phyloP scores from a whole-genome alignment of 768 basidiomycete genomes.

The Suillus ampliporus region DNA sequence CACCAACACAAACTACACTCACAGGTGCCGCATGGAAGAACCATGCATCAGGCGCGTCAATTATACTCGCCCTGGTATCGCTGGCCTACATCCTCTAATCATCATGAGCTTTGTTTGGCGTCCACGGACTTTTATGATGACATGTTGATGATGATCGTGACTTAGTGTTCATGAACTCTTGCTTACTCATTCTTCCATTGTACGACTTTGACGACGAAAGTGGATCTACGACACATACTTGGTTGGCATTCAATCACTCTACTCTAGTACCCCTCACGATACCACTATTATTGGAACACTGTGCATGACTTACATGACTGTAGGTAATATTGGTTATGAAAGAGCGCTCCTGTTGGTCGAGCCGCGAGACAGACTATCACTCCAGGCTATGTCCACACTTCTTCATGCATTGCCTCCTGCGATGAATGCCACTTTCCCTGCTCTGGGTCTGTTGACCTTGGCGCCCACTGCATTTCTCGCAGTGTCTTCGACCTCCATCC shows the following conservation, averaged over 20 bases:
- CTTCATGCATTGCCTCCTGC: too few species aligned
- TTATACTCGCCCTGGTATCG: slow-evolving; percentile 24
- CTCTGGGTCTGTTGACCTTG: too few species aligned
- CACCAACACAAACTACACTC: slow-evolving; percentile 22
- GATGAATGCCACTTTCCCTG: too few species aligned
- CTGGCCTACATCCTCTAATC: slow-evolving; percentile 27
- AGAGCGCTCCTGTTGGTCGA: neutral
- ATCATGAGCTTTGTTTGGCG: slow-evolving; percentile 16
- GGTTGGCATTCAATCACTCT: slow-evolving; percentile 5
- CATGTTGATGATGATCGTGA: neutral
- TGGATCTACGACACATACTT: slow-evolving; percentile 12
- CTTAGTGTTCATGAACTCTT: slow-evolving; percentile 25
- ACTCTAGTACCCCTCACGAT: neutral
- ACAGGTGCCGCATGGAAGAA: slow-evolving; percentile 31
- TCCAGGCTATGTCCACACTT: too few species aligned
- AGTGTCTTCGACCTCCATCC: too few species aligned
- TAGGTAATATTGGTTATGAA: neutral
- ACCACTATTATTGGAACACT: slow-evolving; percentile 3
- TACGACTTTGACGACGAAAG: slow-evolving; percentile 16
- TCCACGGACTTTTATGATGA: slow-evolving; percentile 7
- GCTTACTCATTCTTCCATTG: slow-evolving; percentile 12
- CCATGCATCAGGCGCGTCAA: slow-evolving; percentile 20
- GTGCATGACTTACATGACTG: slow-evolving; percentile 3
- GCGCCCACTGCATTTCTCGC: too few species aligned
- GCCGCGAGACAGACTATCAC: neutral